Base-by-base conservation (phyloP, 2,329 filamentous ascomycete genomes). In the Botryotinia globosa region DNA sequence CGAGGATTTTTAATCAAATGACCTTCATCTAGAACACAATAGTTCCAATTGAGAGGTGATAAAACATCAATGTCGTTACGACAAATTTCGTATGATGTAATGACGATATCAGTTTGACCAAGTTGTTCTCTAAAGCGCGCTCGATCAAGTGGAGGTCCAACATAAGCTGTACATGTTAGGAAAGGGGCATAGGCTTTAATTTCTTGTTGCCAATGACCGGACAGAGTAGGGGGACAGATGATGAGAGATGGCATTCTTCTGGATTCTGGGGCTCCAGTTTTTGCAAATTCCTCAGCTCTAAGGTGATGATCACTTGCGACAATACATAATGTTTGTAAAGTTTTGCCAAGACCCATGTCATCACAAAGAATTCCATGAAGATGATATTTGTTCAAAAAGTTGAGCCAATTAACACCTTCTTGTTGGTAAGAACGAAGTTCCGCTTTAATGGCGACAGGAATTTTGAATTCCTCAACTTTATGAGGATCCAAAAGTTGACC, bases 1-100 rank as follows among this genome's bases (percentile, higher is more conserved):
- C 96, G 97, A 5, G 96, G 94, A 81, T 99, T 99, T 86, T 99
- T 99, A 86, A 99, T 99, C 75, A 99, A 84, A 84, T 99, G 96
- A 2, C 97, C 96, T 84, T 99, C 96, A 79, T 99, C 96, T 12
- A 99, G 88, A 6, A 99, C 94, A 72, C 96, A 92, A 80, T 99
- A 99, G 81, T 99, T 99, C 94, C 95, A 99, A 77, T 88, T 96
- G 80, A 96, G 89, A 71, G 93, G 89, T 63, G 89, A 88, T 48
- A 99, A 87, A 7, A 95, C 82, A 14, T 98, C 94, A n/a, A 91
- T 89, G 80, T 99, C 96, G 77, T 99, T 99, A 69, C 97, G 91
- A 81, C 95, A 98, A 67, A 99, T 96, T 81, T 99, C 97, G 80
- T 99, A 99, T 0, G 95, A 98, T 0, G 97, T 99, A 75, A 99